These are phyloP conservation scores for Zangia roseola DNA, from an alignment of 768 basidiomycete species.

Conservation along the genomic window DNA sequence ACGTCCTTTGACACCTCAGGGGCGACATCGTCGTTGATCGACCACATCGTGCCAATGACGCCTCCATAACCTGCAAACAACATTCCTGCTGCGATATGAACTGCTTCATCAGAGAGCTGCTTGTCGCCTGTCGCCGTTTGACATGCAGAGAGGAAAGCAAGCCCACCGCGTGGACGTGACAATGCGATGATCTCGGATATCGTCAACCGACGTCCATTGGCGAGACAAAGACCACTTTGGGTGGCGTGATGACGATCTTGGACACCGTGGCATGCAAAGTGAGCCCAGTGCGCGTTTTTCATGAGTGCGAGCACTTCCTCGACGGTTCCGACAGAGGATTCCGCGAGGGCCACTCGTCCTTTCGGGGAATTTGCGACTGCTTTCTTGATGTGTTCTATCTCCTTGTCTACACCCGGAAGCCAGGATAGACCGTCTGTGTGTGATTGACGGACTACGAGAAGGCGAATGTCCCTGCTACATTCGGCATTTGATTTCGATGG, in stretches of 20 bases:
- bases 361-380: too few species aligned
- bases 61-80: slow-evolving; percentile 29
- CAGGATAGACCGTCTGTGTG: slow-evolving; percentile 7
- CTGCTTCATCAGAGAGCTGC: slow-evolving; percentile 34
- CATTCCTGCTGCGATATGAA: slow-evolving; percentile 45
- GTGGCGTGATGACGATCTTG: too few species aligned
- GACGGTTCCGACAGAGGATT: slow-evolving; percentile 2
- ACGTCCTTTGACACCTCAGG: slow-evolving; percentile 32
- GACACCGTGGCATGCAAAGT: too few species aligned
- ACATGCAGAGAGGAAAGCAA: slow-evolving; percentile 48
- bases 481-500: not conserved
- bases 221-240: too few species aligned
- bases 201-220: not conserved
- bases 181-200: slow-evolving; percentile 3
- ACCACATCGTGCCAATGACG: slow-evolving; percentile 45
- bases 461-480: not conserved
- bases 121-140: slow-evolving; percentile 39
- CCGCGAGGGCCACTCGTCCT: not conserved
- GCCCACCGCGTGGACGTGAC: slow-evolving; percentile 17
- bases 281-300: slow-evolving; percentile 3
- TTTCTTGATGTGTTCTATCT: slow-evolving; percentile 22
- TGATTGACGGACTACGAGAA: slow-evolving; percentile 17
- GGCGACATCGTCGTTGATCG: slow-evolving; percentile 37
- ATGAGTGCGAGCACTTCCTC: not conserved
- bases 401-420: slow-evolving; percentile 12